phyloP scores from a whole-genome alignment of 2,329 filamentous ascomycete species.

The Calonectria naviculata region DNA sequence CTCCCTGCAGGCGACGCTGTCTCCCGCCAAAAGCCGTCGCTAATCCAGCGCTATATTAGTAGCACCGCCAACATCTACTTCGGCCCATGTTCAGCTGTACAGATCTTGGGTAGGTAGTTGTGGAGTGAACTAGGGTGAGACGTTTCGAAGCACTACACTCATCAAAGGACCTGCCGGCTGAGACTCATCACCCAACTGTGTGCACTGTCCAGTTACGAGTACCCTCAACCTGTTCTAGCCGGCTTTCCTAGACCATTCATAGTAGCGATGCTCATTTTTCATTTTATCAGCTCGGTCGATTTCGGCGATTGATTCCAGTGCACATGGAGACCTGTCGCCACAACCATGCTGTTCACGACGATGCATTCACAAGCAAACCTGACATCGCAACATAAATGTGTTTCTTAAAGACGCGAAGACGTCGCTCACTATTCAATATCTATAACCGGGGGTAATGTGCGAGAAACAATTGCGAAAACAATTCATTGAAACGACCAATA shows the following conservation, averaged over 20 bases:
- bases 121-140: no score
- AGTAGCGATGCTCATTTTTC: background rate
- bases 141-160: no score
- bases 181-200: background rate
- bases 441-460: constrained; percentile 11
- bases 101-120: no score
- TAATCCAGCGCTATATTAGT: background rate
- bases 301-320: background rate
- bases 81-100: constrained; percentile 28
- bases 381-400: background rate
- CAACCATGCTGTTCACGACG: background rate
- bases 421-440: constrained; percentile 29
- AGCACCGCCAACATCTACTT: background rate
- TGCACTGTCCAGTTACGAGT: no score
- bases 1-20: background rate
- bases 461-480: constrained; percentile 11
- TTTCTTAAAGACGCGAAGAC: constrained; percentile 20
- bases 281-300: no score
- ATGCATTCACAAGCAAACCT: background rate
- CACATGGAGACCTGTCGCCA: background rate
- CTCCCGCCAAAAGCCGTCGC: background rate
- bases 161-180: constrained; percentile 18
- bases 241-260: no score
- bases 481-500: constrained; percentile 7
- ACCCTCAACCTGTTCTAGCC: no score